Evolutionary conservation across 2,329 filamentous ascomycete species (phyloP).

Genomic region (Fonsecaea monophora): DNA sequence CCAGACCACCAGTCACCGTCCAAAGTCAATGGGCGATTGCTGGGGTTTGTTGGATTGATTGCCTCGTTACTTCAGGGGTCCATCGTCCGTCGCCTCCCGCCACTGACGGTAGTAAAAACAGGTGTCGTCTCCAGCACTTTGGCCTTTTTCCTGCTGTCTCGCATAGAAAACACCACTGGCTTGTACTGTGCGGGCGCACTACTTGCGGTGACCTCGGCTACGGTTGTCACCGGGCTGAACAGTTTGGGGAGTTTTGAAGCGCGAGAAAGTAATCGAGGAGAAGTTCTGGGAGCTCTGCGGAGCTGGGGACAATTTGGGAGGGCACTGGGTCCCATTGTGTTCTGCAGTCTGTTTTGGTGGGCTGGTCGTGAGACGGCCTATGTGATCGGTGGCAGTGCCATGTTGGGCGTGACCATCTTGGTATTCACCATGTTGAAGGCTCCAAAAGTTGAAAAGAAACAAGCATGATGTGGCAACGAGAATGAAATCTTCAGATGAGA

Average conservation of each 20-base stretch:
- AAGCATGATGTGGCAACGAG: background rate
- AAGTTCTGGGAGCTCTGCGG: slow-evolving; percentile 82
- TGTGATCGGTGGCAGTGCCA: slow-evolving; percentile 77
- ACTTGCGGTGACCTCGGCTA: slow-evolving; percentile 87
- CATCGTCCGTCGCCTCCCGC: slow-evolving; percentile 84
- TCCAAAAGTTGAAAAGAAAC: slow-evolving; percentile 25
- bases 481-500: slow-evolving; percentile 1
- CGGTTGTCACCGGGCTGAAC: slow-evolving; percentile 92
- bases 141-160: slow-evolving; percentile 80
- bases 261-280: slow-evolving; percentile 76
- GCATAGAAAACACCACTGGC: slow-evolving; percentile 69
- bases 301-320: slow-evolving; percentile 84
- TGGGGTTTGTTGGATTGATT: slow-evolving; percentile 89
- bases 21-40: slow-evolving; percentile 78
- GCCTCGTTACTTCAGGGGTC: slow-evolving; percentile 92
- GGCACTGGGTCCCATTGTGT: slow-evolving; percentile 83
- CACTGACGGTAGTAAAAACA: slow-evolving; percentile 77
- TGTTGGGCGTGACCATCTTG: slow-evolving; percentile 66
- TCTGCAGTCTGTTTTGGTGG: slow-evolving; percentile 99
- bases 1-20: slow-evolving; percentile 68
- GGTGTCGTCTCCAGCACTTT: slow-evolving; percentile 78
- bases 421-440: slow-evolving; percentile 32
- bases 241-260: slow-evolving; percentile 92
- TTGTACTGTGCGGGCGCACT: slow-evolving; percentile 84
- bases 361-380: slow-evolving; percentile 88